Conservation (phyloP, 768 basidiomycete species). For the Leccinellum rugosiceps region DNA sequence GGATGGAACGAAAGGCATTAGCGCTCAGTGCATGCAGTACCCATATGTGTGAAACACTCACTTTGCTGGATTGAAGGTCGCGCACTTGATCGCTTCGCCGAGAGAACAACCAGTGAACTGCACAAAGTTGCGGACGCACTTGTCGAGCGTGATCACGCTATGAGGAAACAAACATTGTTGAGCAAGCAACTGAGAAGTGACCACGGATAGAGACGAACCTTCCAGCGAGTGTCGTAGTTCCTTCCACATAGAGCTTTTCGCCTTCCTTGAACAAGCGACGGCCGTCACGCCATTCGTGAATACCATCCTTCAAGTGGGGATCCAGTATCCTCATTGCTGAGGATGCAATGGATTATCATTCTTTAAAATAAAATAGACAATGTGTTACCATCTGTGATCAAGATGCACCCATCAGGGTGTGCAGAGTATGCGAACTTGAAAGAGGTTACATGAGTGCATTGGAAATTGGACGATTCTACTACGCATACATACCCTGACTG, state of each 20-base stretch:
- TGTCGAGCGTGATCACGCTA: slow-evolving; percentile 80
- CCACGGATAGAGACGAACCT: slow-evolving; percentile 45
- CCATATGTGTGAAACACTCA: slow-evolving; percentile 30
- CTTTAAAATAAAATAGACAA: background rate
- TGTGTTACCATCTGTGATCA: slow-evolving; percentile 81
- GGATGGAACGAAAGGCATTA: background rate
- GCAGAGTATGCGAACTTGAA: slow-evolving; percentile 76
- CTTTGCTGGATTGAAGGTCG: slow-evolving; percentile 83
- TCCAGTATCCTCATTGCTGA: slow-evolving; percentile 85
- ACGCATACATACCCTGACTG: slow-evolving; percentile 62
- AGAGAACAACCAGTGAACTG: slow-evolving; percentile 81
- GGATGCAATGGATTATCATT: background rate
- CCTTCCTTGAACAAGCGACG: slow-evolving; percentile 79
- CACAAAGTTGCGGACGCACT: slow-evolving; percentile 82
- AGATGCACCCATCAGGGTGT: slow-evolving; percentile 80
- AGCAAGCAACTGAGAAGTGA: background rate
- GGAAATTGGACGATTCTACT: background rate
- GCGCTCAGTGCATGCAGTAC: background rate
- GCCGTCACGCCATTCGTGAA: slow-evolving; percentile 87
- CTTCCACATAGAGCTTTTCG: slow-evolving; percentile 75
- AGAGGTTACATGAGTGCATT: background rate
- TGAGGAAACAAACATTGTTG: background rate
- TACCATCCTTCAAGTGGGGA: slow-evolving; percentile 77
- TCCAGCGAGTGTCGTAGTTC: slow-evolving; percentile 85
- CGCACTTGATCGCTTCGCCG: slow-evolving; percentile 81